phyloP scores from a whole-genome alignment of 2,329 filamentous ascomycete species.

The Salinomyces thailandicus region DNA sequence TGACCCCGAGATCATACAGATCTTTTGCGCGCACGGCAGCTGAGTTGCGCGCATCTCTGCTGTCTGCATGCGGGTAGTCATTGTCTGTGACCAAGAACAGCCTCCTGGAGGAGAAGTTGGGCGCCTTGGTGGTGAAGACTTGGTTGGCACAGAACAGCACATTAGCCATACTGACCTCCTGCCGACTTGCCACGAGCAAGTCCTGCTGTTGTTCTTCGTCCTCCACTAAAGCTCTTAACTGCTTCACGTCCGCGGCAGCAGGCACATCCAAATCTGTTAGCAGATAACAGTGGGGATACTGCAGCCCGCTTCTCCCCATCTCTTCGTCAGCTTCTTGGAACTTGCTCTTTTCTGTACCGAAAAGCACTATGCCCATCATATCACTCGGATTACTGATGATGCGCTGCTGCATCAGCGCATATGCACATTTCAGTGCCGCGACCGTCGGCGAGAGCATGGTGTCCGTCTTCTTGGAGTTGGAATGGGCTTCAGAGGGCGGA shows the following conservation, averaged over 20 bases:
- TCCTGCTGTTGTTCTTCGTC: conserved; percentile 62
- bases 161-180: conserved; percentile 71
- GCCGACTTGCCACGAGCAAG: conserved; percentile 57
- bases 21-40: conserved; percentile 86
- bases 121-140: conserved; percentile 87
- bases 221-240: conserved; percentile 63
- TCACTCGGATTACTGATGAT: conserved; percentile 95
- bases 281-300: conserved; percentile 86
- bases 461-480: conserved; percentile 64
- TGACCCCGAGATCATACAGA: conserved; percentile 83
- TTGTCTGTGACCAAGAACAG: conserved; percentile 96
- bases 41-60: conserved; percentile 62
- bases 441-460: conserved; percentile 61
- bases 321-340: conserved; percentile 58
- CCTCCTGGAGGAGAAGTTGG: conserved; percentile 84
- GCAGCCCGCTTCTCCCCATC: conserved; percentile 42
- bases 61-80: conserved; percentile 67
- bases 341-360: conserved; percentile 76
- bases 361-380: conserved; percentile 92
- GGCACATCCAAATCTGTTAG: conserved; percentile 82
- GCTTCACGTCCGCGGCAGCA: conserved; percentile 75
- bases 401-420: conserved; percentile 91
- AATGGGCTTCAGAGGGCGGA: conserved; percentile 50
- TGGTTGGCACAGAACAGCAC: conserved; percentile 92
- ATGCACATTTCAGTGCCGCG: conserved; percentile 86